Evolutionary conservation across 2,329 filamentous ascomycete genomes (phyloP), one percentile per base, ranked within the genome.

Genomic region (Ophiobolus disseminans): DNA sequence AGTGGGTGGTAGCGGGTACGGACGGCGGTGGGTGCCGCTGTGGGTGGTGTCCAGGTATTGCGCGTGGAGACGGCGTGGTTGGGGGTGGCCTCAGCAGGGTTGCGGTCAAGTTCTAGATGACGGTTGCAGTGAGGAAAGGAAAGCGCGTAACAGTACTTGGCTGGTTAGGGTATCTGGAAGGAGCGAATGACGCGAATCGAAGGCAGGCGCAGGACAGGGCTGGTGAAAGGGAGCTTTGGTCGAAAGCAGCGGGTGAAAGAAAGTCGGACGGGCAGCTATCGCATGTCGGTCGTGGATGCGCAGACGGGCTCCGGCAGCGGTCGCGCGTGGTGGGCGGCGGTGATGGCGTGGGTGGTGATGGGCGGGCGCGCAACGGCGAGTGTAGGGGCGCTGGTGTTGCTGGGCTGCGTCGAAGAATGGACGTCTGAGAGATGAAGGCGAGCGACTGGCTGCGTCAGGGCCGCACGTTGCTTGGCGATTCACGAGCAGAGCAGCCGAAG

Each of bases 191-290:
- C 42, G 42, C 17, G 43, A 44, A 48, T 30, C 23, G 35, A 32
- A 45, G 43, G 43, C 38, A 36, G 35, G 40, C 19, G 46, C 25
- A 32, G 30, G 8, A 14, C 3, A 32, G n/a, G 34, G 50, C 40
- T 26, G 37, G 53, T 55, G 49, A 49, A 50, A 48, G 50, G 34
- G n/a, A n/a, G 53, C 45, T 32, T 43, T 46, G 42, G 37, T 41
- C 35, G 53, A 38, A 46, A 25, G 47, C 38, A 41, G 48, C 22
- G 35, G 39, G 41, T 48, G 35, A 55, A 48, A 40, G 51, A 55
- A 48, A 42, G 51, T 25, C 31, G 46, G 35, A 31, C 11, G 25
- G 38, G 42, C 13, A 26, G 45, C 17, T 54, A 42, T 49, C 35
- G 41, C 48, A 57, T 55, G 44, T 53, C 34, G 53, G 43, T 25